A percentile compares a stretch with the other conserved stretches of the same genome.
Evolutionary conservation across 345 rosid genomes (phyloP).

Genomic region (Moricandia moricandioides): DNA sequence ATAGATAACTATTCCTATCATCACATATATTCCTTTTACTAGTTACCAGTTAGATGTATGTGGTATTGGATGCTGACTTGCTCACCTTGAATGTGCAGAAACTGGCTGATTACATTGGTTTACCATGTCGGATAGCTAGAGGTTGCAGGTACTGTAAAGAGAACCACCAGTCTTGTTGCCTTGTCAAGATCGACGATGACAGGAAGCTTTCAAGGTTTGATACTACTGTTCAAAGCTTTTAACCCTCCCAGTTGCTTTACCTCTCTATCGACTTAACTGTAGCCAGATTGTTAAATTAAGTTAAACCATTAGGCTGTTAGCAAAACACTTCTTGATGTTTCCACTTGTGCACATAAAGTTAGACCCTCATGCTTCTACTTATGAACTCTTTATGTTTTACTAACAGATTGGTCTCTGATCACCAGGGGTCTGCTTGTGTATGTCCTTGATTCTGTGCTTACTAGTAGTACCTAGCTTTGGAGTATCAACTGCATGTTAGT

Average conservation of each 20-base stretch:
- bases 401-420: conserved; percentile 27
- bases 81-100: conserved; percentile 52
- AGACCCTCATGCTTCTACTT: neutral
- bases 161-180: conserved; percentile 88
- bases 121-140: conserved; percentile 96
- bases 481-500: neutral
- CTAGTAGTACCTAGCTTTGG: conserved; percentile 4
- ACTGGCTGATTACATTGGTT: conserved; percentile 89
- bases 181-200: conserved; percentile 83
- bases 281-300: neutral
- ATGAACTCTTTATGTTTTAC: conserved; percentile 9
- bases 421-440: conserved; percentile 29
- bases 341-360: neutral
- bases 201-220: conserved; percentile 61
- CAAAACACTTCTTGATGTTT: neutral
- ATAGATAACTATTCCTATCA: neutral
- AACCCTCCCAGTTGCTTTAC: neutral
- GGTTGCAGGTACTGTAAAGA: conserved; percentile 89
- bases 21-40: neutral
- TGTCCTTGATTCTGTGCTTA: conserved; percentile 35
- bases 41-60: neutral
- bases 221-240: neutral
- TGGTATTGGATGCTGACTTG: conserved; percentile 21
- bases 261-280: neutral
- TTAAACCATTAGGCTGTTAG: conserved; percentile 10